Conservation (phyloP, 805 yeast genomes). For the Yarrowia hollandica region DNA sequence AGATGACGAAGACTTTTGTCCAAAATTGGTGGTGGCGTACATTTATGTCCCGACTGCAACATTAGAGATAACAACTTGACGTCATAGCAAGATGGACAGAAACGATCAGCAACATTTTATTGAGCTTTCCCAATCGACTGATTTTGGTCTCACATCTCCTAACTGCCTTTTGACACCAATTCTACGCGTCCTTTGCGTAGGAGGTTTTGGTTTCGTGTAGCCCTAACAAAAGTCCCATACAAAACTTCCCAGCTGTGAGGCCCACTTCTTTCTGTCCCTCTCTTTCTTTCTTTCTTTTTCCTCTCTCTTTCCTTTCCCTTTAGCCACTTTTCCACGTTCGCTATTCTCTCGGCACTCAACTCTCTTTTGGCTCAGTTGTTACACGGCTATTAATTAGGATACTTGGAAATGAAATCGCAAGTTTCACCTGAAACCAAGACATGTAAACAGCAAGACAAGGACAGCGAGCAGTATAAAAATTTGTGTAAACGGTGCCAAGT, state of each 20-base stretch:
- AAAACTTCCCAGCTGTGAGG: background rate
- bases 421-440: background rate
- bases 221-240: background rate
- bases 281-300: background rate
- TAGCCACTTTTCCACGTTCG: slow-evolving; percentile 3
- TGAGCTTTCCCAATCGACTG: background rate
- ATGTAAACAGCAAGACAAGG: too few relatives aligned
- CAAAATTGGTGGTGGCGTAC: background rate
- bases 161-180: too few relatives aligned
- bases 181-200: too few relatives aligned
- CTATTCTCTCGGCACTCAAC: background rate
- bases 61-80: slow-evolving; percentile 13
- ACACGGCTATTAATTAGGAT: background rate
- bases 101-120: background rate
- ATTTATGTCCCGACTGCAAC: slow-evolving; percentile 2
- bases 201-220: background rate
- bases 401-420: background rate
- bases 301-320: background rate
- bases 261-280: background rate
- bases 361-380: slow-evolving; percentile 13
- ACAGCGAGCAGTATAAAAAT: too few relatives aligned
- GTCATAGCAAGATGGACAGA: slow-evolving; percentile 3
- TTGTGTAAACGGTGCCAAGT: background rate
- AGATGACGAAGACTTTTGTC: slow-evolving; percentile 15
- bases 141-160: too few relatives aligned